phyloP scores from a whole-genome alignment of 1,284 basidiomycete genomes.

The Calocybe gambosa region DNA sequence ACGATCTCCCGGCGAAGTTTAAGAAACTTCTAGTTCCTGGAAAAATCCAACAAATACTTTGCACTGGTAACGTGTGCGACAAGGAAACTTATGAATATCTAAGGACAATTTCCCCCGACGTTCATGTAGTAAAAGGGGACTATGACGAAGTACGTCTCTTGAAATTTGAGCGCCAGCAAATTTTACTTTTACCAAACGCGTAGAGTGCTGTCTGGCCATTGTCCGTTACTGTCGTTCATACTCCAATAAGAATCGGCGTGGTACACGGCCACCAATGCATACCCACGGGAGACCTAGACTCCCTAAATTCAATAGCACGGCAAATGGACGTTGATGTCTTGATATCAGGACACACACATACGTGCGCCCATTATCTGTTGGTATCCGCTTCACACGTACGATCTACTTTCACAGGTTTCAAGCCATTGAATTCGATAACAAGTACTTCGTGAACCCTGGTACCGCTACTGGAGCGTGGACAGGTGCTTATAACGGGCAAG shows the following conservation, averaged over 20 bases:
- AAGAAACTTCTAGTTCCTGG: conserved; percentile 95
- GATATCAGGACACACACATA: conserved; percentile 90
- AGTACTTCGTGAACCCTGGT: conserved; percentile 96
- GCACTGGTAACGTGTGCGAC: conserved; percentile 97
- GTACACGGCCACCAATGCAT: conserved; percentile 95
- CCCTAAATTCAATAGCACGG: conserved; percentile 80
- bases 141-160: conserved; percentile 78
- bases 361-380: conserved; percentile 45
- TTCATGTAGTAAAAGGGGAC: conserved; percentile 90
- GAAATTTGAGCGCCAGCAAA: neutral
- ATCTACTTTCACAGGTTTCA: conserved; percentile 63
- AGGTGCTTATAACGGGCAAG: conserved; percentile 59
- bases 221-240: conserved; percentile 78
- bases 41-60: conserved; percentile 97
- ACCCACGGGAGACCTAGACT: conserved; percentile 88
- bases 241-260: conserved; percentile 88
- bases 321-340: conserved; percentile 98
- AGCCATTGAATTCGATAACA: conserved; percentile 84
- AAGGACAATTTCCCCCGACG: conserved; percentile 93
- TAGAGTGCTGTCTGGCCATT: conserved; percentile 72
- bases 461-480: conserved; percentile 95
- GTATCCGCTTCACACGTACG: neutral
- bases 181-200: neutral
- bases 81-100: conserved; percentile 97
- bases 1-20: conserved; percentile 94